Evolutionary conservation across 164 flowering plant species (phyloP).

Genomic region (Houttuynia cordata): DNA sequence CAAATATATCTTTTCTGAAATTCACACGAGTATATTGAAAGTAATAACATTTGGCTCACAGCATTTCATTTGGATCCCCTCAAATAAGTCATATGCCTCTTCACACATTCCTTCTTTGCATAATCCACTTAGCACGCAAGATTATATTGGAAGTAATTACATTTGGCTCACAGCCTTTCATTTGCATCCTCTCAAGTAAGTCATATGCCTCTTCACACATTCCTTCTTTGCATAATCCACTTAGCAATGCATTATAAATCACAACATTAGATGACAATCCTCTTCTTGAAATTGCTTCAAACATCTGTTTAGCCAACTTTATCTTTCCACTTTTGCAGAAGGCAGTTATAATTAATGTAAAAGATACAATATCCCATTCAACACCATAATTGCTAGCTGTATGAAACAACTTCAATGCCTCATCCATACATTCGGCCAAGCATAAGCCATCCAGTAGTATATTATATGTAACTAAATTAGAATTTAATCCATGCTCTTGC

Average conservation of each 20-base stretch:
- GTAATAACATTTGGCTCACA: conserved; percentile 53
- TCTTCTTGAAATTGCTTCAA: conserved; percentile 44
- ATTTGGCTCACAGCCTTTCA: conserved; percentile 47
- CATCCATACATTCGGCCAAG: conserved; percentile 40
- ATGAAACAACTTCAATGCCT: conserved; percentile 30
- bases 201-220: conserved; percentile 41
- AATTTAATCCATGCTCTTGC: conserved; percentile 48
- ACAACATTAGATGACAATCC: conserved; percentile 47
- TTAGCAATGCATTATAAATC: conserved; percentile 48
- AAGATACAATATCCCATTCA: too few relatives aligned
- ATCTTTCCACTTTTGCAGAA: too few relatives aligned
- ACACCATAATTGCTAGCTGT: too few relatives aligned
- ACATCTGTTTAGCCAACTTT: conserved; percentile 1
- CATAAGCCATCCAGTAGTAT: conserved; percentile 75
- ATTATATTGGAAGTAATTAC: conserved; percentile 64
- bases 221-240: conserved; percentile 42
- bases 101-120: conserved; percentile 37
- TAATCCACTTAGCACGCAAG: conserved; percentile 63
- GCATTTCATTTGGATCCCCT: conserved; percentile 38
- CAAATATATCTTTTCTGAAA: conserved; percentile 72
- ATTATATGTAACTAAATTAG: conserved; percentile 49
- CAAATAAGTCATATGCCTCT: conserved; percentile 38
- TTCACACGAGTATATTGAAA: conserved; percentile 65
- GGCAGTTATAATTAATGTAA: too few relatives aligned
- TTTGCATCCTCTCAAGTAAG: conserved; percentile 32